These are phyloP conservation scores for Leccinum broughii DNA, from an alignment of 768 basidiomycete species.

Conservation along the genomic window DNA sequence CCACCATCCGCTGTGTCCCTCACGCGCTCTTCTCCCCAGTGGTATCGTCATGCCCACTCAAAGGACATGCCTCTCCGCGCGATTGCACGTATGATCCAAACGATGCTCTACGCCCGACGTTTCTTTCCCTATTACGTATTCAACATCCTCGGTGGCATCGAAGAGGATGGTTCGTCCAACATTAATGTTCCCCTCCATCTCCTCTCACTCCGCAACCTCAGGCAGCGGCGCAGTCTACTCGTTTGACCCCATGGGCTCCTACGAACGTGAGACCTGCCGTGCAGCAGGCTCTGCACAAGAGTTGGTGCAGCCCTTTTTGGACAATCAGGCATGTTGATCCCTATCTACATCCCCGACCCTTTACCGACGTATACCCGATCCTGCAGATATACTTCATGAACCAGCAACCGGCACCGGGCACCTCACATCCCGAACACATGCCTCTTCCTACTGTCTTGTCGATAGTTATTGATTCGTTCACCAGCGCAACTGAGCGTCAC, in stretches of 20 bases:
- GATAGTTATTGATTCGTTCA: constrained; percentile 95
- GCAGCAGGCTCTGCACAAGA: constrained; percentile 95
- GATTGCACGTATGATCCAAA: constrained; percentile 97
- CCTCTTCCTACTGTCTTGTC: constrained; percentile 77
- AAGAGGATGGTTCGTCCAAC: constrained; percentile 81
- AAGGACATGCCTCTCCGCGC: constrained; percentile 97
- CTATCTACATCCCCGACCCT: constrained; percentile 41
- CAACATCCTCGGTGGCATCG: constrained; percentile 94
- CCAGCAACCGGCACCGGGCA: constrained; percentile 73
- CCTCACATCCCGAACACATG: constrained; percentile 76
- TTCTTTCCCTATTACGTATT: constrained; percentile 99
- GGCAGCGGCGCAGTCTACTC: constrained; percentile 98
- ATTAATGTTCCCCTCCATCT: neutral
- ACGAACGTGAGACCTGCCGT: constrained; percentile 95
- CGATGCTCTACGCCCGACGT: constrained; percentile 93
- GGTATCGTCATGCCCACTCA: constrained; percentile 96
- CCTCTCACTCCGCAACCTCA: constrained; percentile 33
- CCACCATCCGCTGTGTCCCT: neutral
- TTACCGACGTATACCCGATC: constrained; percentile 46
- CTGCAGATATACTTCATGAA: constrained; percentile 97
- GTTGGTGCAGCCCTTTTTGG: constrained; percentile 95
- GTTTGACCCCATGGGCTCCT: constrained; percentile 98
- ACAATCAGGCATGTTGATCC: constrained; percentile 81
- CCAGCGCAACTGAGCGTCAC: constrained; percentile 95
- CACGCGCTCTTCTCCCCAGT: constrained; percentile 46